Evolutionary conservation across 2,329 filamentous ascomycete genomes (phyloP), one percentile per base, ranked within the genome.

Genomic region (Phaeosphaeriaceae sp.): DNA sequence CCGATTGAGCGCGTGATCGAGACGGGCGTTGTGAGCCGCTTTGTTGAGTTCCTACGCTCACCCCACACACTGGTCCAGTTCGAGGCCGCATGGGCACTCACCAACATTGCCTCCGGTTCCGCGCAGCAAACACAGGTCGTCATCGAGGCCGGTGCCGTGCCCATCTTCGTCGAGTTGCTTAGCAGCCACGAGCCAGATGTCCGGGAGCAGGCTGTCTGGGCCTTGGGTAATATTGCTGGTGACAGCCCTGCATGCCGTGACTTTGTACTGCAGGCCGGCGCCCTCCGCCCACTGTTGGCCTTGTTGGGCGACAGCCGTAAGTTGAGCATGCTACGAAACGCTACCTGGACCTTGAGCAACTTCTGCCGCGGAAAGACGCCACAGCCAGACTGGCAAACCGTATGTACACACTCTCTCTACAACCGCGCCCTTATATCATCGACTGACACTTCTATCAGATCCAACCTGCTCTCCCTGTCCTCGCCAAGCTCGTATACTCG

Each of bases 331-430:
- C 87, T 99, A 43, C 86, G 94, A 64, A 99, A 99, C 74, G 94
- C 94, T 29, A 99, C 94, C 18, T 99, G 94, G 94, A 99, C 94
- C 36, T 81, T 99, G 48, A 97, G 94, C 84, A 99, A 99, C 83
- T 99, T 99, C 80, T 99, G 94, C 81, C 91, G 94, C 82, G 94
- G 94, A 78, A 99, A 99, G 85, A 97, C 93, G 7, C 94, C 94
- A 42, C 94, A 99, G 80, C 94, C 94, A 38, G 94, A 99, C 74
- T 99, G 94, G 94, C 86, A 87, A 71, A 97, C 91, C 30, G 92
- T 96, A 83, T 77, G 90, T 83, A 29, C 17, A 26, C 17, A 26
- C 23, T 11, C 23, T 26, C 28, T 2, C 17, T 4, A 29, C 4
- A 8, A 15, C 16, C 33, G 11, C 39, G 33, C 35, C 33, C 2